phyloP scores from a whole-genome alignment of 2,329 filamentous ascomycete species.

The Calonectria pteridis region DNA sequence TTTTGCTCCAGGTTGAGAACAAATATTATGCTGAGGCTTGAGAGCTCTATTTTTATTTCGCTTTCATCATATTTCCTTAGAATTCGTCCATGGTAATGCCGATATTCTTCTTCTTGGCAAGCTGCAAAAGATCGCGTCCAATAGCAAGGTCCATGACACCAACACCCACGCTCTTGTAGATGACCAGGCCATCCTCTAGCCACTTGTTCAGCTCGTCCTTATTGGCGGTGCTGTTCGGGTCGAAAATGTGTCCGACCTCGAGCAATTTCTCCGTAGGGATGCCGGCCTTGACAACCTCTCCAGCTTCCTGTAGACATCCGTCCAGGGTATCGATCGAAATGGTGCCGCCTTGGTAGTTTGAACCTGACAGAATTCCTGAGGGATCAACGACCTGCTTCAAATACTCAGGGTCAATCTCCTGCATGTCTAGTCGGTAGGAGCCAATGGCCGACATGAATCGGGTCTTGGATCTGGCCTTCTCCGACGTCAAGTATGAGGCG shows the following conservation, averaged over 20 bases:
- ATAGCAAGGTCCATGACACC: slow-evolving; percentile 78
- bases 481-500: slow-evolving; percentile 33
- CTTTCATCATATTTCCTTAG: slow-evolving; percentile 19
- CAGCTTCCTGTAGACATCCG: slow-evolving; percentile 47
- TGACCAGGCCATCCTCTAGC: slow-evolving; percentile 73
- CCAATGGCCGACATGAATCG: slow-evolving; percentile 48
- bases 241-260: slow-evolving; percentile 68
- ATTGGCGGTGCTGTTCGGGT: neutral
- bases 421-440: slow-evolving; percentile 49
- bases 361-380: slow-evolving; percentile 7
- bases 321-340: slow-evolving; percentile 46
- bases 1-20: neutral
- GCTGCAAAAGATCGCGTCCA: slow-evolving; percentile 66
- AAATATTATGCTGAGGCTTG: neutral
- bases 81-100: slow-evolving; percentile 53
- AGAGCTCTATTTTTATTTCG: neutral
- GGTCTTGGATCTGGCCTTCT: slow-evolving; percentile 39
- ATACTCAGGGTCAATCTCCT: slow-evolving; percentile 47
- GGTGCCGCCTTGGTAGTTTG: slow-evolving; percentile 24
- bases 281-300: slow-evolving; percentile 47
- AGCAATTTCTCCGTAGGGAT: slow-evolving; percentile 38
- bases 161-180: slow-evolving; percentile 78
- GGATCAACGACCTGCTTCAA: slow-evolving; percentile 40
- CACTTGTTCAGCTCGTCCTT: slow-evolving; percentile 62
- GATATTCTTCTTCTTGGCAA: slow-evolving; percentile 67